Conservation (phyloP, 441 rosid genomes). For the Breynia disticha region DNA sequence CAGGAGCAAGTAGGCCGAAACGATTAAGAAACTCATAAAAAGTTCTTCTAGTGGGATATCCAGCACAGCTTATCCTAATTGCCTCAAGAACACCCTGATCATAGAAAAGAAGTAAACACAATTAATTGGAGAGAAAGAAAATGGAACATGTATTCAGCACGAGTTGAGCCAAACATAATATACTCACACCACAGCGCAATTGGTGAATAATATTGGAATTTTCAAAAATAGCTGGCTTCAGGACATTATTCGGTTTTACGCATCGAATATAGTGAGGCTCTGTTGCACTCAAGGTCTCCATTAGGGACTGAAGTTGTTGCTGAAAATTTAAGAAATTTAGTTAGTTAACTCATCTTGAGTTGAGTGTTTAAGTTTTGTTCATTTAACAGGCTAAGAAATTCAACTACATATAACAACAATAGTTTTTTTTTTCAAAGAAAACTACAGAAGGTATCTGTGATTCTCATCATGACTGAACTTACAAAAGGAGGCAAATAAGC, state of each 20-base stretch:
- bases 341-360: not conserved
- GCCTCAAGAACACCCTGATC: conserved; percentile 95
- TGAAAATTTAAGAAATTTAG: conserved; percentile 23
- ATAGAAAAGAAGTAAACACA: conserved; percentile 4
- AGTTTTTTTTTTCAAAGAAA: too few species aligned
- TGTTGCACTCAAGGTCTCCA: conserved; percentile 66
- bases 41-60: conserved; percentile 88
- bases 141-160: not conserved
- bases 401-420: not conserved
- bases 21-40: conserved; percentile 90
- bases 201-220: conserved; percentile 63
- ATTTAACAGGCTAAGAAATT: not conserved
- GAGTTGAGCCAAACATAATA: conserved; percentile 11
- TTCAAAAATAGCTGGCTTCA: conserved; percentile 79
- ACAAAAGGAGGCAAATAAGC: conserved; percentile 9
- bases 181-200: conserved; percentile 83
- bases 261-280: conserved; percentile 96
- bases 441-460: too few species aligned
- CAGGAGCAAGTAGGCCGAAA: conserved; percentile 89
- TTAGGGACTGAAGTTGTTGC: conserved; percentile 75
- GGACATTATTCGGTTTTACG: conserved; percentile 81
- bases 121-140: conserved; percentile 3
- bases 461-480: too few species aligned
- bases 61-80: conserved; percentile 96
- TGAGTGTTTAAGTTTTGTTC: not conserved